Evolutionary conservation across 2,329 filamentous ascomycete species (phyloP), one percentile per base, ranked within the genome.

Genomic region (Cytospora mali): DNA sequence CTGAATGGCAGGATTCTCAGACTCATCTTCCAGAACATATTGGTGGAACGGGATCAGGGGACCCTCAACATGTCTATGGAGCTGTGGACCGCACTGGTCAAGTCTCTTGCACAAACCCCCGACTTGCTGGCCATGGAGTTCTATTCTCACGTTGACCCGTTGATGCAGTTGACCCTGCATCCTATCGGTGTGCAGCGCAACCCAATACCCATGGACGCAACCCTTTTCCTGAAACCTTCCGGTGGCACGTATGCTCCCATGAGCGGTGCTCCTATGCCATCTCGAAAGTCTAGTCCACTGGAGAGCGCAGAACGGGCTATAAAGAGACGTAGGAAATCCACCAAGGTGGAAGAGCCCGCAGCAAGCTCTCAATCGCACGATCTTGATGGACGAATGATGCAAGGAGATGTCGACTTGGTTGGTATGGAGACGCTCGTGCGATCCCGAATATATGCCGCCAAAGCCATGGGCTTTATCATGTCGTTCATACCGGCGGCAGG

Each of bases 311-410:
- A 91, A 64, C 84, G 90, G 64, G 82, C 87, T 16, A 80, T 88
- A 2, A 92, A 95, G 76, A 88, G 92, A 67, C 85, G 93, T 35
- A 88, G 93, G 65, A 96, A 93, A 75, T 91, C 91, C 0, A 88
- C 91, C n/a, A 96, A 96, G 79, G 78, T 85, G 23, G 91, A 95
- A 60, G 89, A 93, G 29, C 76, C 83, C 10, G 79, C 84, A 1
- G 78, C 84, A 1, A 77, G 84, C 4, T 84, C 79, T n/a, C 80
- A 90, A n/a, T 86, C 90, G 1, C 95, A 99, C 75, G 97, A 99
- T 74, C 92, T 99, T 21, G 95, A 99, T 74, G 95, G 93, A 11
- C 93, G 96, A 69, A 97, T 99, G 89, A 93, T 99, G 80, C 91
- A 94, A 73, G 95, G 96, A 57, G 96, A 99, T 71, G 89, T 98